Evolutionary conservation across 805 yeast species (phyloP), one percentile per base, ranked within the genome.

Genomic region (Lachancea dasiensis): DNA sequence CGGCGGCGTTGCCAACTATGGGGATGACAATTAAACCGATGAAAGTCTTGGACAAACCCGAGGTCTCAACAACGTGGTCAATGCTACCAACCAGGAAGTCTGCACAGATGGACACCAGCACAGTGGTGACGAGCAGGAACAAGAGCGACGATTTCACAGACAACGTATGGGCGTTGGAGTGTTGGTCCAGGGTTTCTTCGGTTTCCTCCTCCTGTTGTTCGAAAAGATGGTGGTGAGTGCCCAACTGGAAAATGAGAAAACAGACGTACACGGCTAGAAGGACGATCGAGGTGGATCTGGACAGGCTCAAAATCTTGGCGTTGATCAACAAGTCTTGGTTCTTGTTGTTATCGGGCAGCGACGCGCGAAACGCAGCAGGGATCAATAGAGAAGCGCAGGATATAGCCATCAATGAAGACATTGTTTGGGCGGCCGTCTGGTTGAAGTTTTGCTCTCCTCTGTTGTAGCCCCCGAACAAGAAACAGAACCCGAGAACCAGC

Each of bases 1-100:
- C 98, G 9, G 97, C 97, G 3, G 98, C 98, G 54, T 92, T 92
- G 40, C 97, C 98, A 19, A 92, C 97, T 46, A 92, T 90, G 27
- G 98, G 98, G 45, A 92, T 81, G 31, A 92, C 77, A 50, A 92
- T 81, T 49, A 92, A 70, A 59, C 97, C 97, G 53, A 92, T 86
- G 53, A 92, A 92, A 0, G 97, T 87, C 72, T 90, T 89, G 30
- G 95, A 84, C 38, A 92, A 69, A 3, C 95, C 95, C 2, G 95
- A 77, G 21, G 77, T 65, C 41, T 69, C 84, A 25, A 92, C 97
- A 46, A 90, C 77, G 40, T 75, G 82, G 63, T 92, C 97, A 52
- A 92, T 92, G 16, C 95, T 81, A 19, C 94, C 92, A 36, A 92
- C 98, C 43, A 92, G 72, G 62, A 75, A 85, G 62, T 92, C 98